A percentile compares a stretch with the other conserved stretches of the same genome.
Conservation (phyloP, 768 basidiomycete species). For the Mycena metata region DNA sequence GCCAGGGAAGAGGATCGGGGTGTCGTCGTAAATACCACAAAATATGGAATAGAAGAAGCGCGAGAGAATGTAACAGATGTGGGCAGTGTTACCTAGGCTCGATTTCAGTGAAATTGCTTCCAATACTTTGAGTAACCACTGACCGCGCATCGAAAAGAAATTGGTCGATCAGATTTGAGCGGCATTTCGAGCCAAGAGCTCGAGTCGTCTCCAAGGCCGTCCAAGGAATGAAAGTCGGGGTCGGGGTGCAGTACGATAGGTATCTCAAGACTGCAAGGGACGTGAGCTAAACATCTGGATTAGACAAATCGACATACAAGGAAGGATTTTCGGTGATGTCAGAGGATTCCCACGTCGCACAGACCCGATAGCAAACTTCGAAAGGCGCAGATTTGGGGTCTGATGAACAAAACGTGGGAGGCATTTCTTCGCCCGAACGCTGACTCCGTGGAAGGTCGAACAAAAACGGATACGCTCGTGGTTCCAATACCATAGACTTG, state of each 20-base stretch:
- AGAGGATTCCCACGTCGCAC: conserved; percentile 69
- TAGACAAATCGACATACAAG: conserved; percentile 56
- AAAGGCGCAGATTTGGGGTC: conserved; percentile 47
- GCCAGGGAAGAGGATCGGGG: conserved; percentile 67
- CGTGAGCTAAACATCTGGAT: conserved; percentile 29
- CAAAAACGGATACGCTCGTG: conserved; percentile 62
- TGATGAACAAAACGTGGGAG: conserved; percentile 65
- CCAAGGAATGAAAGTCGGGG: conserved; percentile 68
- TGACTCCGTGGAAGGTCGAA: conserved; percentile 69
- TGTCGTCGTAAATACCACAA: conserved; percentile 78
- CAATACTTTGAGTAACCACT: conserved; percentile 44
- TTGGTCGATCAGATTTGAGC: conserved; percentile 69
- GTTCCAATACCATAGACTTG: conserved; percentile 49
- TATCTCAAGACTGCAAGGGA: conserved; percentile 66
- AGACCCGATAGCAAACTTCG: conserved; percentile 67
- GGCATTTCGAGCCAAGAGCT: conserved; percentile 80
- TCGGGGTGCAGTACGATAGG: conserved; percentile 76
- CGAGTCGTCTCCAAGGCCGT: conserved; percentile 57
- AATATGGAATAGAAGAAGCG: conserved; percentile 73
- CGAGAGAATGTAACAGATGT: conserved; percentile 73
- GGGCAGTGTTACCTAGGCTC: conserved; percentile 73
- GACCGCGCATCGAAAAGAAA: conserved; percentile 78
- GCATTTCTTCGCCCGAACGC: conserved; percentile 69
- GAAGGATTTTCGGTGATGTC: conserved; percentile 59
- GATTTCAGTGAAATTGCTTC: conserved; percentile 17